These are phyloP conservation scores for Jimgerdemannia flammicorona DNA, from an alignment of 192 early-diverging fungal species.

Conservation along the genomic window DNA sequence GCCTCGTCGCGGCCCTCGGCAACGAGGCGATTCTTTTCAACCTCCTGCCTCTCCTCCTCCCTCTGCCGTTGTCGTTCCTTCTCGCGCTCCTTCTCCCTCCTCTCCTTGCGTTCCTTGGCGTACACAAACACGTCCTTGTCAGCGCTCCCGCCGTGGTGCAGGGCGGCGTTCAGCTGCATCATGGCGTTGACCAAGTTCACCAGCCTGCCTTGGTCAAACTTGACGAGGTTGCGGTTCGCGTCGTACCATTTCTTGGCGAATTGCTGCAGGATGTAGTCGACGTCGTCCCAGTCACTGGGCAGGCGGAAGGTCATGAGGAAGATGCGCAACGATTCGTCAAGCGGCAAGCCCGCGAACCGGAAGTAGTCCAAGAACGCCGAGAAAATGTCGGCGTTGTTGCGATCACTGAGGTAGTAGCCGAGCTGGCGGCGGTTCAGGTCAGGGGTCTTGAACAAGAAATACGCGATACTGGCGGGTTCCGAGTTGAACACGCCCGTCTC, in stretches of 20 bases:
- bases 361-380: constrained; percentile 52
- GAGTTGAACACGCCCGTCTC: constrained; percentile 48
- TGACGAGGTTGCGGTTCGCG: constrained; percentile 52
- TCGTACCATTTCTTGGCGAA: constrained; percentile 64
- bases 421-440: constrained; percentile 55
- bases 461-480: constrained; percentile 58
- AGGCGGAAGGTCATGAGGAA: constrained; percentile 48
- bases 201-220: constrained; percentile 48
- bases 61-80: not conserved
- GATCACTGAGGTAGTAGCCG: constrained; percentile 47
- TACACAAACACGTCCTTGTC: constrained; percentile 33
- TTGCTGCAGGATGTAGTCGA: constrained; percentile 51
- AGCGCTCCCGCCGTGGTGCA: constrained; percentile 46
- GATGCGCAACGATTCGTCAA: constrained; percentile 59
- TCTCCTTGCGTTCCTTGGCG: constrained; percentile 25
- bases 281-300: constrained; percentile 39
- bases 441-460: constrained; percentile 64
- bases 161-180: constrained; percentile 56
- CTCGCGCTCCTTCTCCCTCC: constrained; percentile 13
- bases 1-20: constrained; percentile 7
- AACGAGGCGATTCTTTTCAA: not conserved
- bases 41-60: not conserved
- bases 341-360: constrained; percentile 43
- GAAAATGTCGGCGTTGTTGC: constrained; percentile 52
- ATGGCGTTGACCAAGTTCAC: constrained; percentile 61